Evolutionary conservation across 2,329 filamentous ascomycete genomes (phyloP).

Genomic region (Arthroderma sp.): DNA sequence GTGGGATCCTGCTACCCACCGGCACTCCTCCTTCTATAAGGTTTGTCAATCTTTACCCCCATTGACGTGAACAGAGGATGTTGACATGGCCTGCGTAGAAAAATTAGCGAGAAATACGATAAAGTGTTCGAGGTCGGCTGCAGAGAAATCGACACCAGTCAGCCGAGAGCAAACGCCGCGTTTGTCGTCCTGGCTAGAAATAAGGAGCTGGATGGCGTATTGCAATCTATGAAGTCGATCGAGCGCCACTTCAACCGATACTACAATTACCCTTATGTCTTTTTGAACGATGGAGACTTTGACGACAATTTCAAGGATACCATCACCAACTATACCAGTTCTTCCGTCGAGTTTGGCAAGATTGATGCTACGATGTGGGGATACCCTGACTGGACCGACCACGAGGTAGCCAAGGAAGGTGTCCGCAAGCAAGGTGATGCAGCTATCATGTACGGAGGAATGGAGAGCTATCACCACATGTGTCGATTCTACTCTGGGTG

Average conservation of each 20-base stretch:
- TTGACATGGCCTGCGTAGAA: constrained; percentile 43
- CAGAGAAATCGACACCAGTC: constrained; percentile 58
- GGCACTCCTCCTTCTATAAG: constrained; percentile 81
- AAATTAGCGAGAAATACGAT: constrained; percentile 94
- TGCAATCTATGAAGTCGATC: constrained; percentile 94
- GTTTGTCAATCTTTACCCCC: constrained; percentile 41
- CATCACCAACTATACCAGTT: constrained; percentile 80
- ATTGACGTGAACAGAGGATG: background rate
- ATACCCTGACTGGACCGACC: constrained; percentile 91
- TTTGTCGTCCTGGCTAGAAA: constrained; percentile 94
- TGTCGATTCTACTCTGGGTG: constrained; percentile 98
- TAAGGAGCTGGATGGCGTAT: constrained; percentile 88
- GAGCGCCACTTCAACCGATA: constrained; percentile 98
- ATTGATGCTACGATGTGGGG: constrained; percentile 89
- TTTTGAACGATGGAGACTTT: constrained; percentile 95
- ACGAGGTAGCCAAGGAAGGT: constrained; percentile 85
- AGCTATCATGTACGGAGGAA: constrained; percentile 97
- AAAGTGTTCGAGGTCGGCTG: constrained; percentile 93
- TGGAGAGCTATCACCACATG: constrained; percentile 99
- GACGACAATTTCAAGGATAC: constrained; percentile 85
- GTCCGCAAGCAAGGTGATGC: constrained; percentile 93
- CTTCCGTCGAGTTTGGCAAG: constrained; percentile 80
- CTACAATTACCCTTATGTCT: constrained; percentile 98
- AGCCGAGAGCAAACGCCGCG: constrained; percentile 79
- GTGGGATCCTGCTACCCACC: constrained; percentile 72